Evolutionary conservation across 2,329 filamentous ascomycete genomes (phyloP), one percentile per base, ranked within the genome.

Genomic region (Colletotrichum scovillei): DNA sequence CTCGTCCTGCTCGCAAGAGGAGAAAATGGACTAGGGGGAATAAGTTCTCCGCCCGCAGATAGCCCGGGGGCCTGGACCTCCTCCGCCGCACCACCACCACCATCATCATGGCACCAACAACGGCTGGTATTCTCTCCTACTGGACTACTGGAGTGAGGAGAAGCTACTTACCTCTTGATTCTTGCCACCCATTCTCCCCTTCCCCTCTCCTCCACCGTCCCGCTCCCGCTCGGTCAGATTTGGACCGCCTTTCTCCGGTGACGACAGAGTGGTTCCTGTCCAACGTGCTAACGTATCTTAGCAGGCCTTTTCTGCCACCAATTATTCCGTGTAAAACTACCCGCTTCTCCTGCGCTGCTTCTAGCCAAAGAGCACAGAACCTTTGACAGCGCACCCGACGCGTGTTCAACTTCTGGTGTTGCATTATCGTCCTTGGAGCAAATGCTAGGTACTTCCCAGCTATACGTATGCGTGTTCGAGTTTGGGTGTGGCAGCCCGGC

Each of bases 401-500:
- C 66, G 55, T 73, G 59, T 66, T 12, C 66, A 32, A 42, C 28
- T 63, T 26, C 42, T 49, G 24, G 19, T 19, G 30, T 16, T n/a
- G 42, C 55, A 55, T 56, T 59, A 32, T 16, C n/a, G 32, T 59
- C 38, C 19, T 53, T 62, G 42, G 28, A 30, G 30, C 57, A 42
- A 32, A 59, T 52, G 30, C 70, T 55, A 60, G 60, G 70, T 52
- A 32, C 7, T 68, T 60, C 70, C 70, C 42, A 12, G 70, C 53
- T 16, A 19, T 22, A 60, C 42, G 49, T 55, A 42, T 42, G 55
- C 42, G 42, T 59, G 19, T 69, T 69, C 52, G 38, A 63, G 58
- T 69, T 59, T 52, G 57, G 59, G 70, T 60, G 59, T 73, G 59
- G 70, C n/a, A 64, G 53, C 30, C 26, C 52, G 26, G 59, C 59